Evolutionary conservation across 768 basidiomycete genomes (phyloP).

Genomic region (Strobilomyces echinocephalus): DNA sequence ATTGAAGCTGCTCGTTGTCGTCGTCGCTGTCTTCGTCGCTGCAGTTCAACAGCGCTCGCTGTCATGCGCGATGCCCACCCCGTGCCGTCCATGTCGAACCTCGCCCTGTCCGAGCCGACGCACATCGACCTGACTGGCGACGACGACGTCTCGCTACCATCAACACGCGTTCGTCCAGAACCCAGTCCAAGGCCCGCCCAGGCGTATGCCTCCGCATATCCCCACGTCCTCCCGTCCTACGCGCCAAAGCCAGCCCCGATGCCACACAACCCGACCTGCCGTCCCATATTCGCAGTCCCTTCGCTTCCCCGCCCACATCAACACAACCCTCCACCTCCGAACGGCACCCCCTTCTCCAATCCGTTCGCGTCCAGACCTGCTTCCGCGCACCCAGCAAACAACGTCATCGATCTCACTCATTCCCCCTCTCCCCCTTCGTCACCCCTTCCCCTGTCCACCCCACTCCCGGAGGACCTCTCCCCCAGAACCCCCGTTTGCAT

Average conservation of each 20-base stretch:
- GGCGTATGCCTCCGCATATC: conserved; percentile 21
- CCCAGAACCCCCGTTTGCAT: conserved; percentile 87
- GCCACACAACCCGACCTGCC: conserved; percentile 33
- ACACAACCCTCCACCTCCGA: conserved; percentile 22
- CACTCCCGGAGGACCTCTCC: conserved; percentile 54
- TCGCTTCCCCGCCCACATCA: conserved; percentile 24
- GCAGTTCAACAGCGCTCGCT: conserved; percentile 1
- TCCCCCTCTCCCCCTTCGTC: conserved; percentile 53
- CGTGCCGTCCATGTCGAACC: conserved; percentile 30
- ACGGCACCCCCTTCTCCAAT: conserved; percentile 21
- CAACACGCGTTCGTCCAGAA: conserved; percentile 30
- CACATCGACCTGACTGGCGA: conserved; percentile 71
- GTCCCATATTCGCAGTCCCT: conserved; percentile 49
- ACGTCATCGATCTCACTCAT: conserved; percentile 72
- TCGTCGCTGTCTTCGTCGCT: neutral
- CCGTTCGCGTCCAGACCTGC: conserved; percentile 16
- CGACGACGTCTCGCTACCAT: conserved; percentile 46
- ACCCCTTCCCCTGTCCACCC: conserved; percentile 23
- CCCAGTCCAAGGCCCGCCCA: conserved; percentile 40
- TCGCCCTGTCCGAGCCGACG: conserved; percentile 40
- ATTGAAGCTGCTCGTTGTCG: neutral
- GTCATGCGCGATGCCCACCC: conserved; percentile 28
- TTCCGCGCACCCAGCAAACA: conserved; percentile 34
- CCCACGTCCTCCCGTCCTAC: conserved; percentile 21
- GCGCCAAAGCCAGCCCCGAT: conserved; percentile 24